Conservation (phyloP, 805 yeast species). For the Ogataea methanolica region DNA sequence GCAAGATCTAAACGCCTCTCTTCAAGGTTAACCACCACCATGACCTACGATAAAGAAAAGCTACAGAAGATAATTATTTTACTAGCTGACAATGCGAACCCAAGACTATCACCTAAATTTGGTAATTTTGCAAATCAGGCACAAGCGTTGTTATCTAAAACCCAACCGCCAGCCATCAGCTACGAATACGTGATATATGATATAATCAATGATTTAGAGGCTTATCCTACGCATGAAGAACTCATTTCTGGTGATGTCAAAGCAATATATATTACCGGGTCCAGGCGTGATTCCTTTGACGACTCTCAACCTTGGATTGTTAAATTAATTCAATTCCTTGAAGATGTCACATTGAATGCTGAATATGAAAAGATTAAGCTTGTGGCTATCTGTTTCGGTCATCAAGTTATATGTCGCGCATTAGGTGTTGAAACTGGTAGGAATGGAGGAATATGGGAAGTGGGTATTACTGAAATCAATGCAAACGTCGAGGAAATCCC, state of each 20-base stretch:
- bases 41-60: not conserved
- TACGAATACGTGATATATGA: constrained; percentile 33
- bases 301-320: constrained; percentile 37
- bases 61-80: not conserved
- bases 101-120: constrained; percentile 23
- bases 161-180: constrained; percentile 14
- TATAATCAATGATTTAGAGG: constrained; percentile 24
- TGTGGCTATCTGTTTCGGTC: constrained; percentile 83
- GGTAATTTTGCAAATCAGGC: constrained; percentile 55
- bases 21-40: not conserved
- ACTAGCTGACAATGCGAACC: constrained; percentile 33
- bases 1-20: no score
- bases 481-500: constrained; percentile 36
- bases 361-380: constrained; percentile 36
- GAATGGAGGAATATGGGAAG: constrained; percentile 69
- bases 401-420: constrained; percentile 68
- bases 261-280: constrained; percentile 51
- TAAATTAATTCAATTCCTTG: constrained; percentile 34
- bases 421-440: constrained; percentile 56
- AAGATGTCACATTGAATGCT: constrained; percentile 5
- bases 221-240: constrained; percentile 19
- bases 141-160: constrained; percentile 25
- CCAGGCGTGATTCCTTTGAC: constrained; percentile 43
- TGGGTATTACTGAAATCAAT: constrained; percentile 50
- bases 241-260: constrained; percentile 27